Conservation (phyloP, 345 rosid species). For the Eutrema heterophyllum region DNA sequence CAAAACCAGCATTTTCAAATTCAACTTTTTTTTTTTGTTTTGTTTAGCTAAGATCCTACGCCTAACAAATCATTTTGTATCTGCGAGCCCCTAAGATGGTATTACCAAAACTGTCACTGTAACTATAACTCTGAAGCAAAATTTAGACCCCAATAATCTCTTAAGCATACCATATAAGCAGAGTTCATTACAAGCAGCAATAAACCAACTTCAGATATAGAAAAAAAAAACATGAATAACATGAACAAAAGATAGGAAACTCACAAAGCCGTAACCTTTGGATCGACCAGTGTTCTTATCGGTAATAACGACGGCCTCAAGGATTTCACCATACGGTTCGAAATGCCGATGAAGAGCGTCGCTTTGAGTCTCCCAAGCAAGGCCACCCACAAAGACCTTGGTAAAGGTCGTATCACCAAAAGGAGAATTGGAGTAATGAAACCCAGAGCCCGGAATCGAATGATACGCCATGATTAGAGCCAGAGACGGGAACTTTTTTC, state of each 20-base stretch:
- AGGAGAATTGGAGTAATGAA: slow-evolving; percentile 67
- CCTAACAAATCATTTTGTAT: neutral
- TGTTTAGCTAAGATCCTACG: neutral
- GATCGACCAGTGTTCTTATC: slow-evolving; percentile 96
- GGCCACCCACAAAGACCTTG: slow-evolving; percentile 87
- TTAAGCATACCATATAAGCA: slow-evolving; percentile 15
- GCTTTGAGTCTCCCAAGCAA: slow-evolving; percentile 94
- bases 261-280: slow-evolving; percentile 99
- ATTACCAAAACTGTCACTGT: neutral
- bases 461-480: slow-evolving; percentile 56
- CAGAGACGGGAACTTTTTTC: neutral
- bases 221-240: neutral
- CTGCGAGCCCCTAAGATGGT: neutral
- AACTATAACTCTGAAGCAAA: neutral
- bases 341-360: slow-evolving; percentile 81
- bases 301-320: slow-evolving; percentile 90
- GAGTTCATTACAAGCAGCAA: neutral
- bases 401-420: slow-evolving; percentile 87
- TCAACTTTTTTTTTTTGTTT: neutral
- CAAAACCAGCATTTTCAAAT: neutral
- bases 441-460: slow-evolving; percentile 52
- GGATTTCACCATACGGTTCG: slow-evolving; percentile 82
- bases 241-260: slow-evolving; percentile 29
- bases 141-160: neutral
- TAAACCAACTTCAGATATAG: neutral